Percentiles rank a stretch among this genome's conserved stretches.
Evolutionary conservation across 495 filamentous ascomycete species (phyloP).

Genomic region (Aspergillus campestris): DNA sequence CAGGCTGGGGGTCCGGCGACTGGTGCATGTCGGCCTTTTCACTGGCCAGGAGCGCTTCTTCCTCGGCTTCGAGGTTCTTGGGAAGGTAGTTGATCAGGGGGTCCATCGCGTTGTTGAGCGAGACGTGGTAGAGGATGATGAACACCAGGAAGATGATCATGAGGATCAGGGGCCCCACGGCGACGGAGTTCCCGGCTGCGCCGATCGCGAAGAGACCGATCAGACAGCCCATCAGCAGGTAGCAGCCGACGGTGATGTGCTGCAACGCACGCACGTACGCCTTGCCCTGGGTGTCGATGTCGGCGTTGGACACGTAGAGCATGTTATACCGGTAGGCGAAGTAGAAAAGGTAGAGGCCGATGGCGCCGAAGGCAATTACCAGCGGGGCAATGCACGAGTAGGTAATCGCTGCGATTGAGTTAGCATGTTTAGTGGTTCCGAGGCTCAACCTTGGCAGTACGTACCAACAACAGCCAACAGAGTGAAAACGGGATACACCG

Average conservation of each 20-base stretch:
- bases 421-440: background rate
- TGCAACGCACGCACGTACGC: slow-evolving; percentile 85
- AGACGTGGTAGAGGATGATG: slow-evolving; percentile 72
- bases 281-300: slow-evolving; percentile 85
- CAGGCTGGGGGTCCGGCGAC: slow-evolving; percentile 18
- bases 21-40: slow-evolving; percentile 19
- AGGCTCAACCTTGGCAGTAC: slow-evolving; percentile 5
- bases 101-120: slow-evolving; percentile 67
- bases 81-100: slow-evolving; percentile 80
- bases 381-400: slow-evolving; percentile 90
- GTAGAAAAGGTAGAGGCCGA: slow-evolving; percentile 84
- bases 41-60: slow-evolving; percentile 51
- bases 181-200: slow-evolving; percentile 45
- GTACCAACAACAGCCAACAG: slow-evolving; percentile 70
- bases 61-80: slow-evolving; percentile 52
- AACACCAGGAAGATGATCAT: slow-evolving; percentile 78
- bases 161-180: slow-evolving; percentile 67
- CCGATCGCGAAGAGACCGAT: slow-evolving; percentile 82
- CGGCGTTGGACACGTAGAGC: slow-evolving; percentile 77
- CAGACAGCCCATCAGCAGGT: slow-evolving; percentile 76
- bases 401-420: slow-evolving; percentile 50
- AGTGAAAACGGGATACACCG: slow-evolving; percentile 77
- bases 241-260: slow-evolving; percentile 82
- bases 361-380: slow-evolving; percentile 75
- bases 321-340: slow-evolving; percentile 93